Base-by-base conservation (phyloP, 2,329 filamentous ascomycete species). In the Hysterium pulicare region DNA sequence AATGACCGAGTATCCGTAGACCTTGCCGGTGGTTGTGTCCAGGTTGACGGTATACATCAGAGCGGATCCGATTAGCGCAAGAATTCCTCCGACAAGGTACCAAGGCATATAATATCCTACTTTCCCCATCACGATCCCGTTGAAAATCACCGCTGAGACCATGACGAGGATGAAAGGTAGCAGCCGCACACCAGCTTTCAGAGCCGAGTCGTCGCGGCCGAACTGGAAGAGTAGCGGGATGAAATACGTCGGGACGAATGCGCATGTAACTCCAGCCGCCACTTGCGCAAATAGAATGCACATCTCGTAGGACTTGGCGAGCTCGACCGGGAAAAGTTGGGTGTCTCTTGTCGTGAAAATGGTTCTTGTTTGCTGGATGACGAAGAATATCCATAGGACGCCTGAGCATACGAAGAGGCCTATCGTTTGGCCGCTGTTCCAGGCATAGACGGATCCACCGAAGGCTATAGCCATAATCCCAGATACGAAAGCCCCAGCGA, bases 381-480 rank as follows among this genome's bases (percentile, higher is more conserved):
- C 48, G 44, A 78, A 77, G 4, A 58, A 42, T 24, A 74, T 52
- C 20, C 71, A 59, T 0, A 71, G 47, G 0, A 75, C 56, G 1
- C 62, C 73, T 10, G 70, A 70, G 1, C 73, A 46, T 8, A 72
- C 62, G 57, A 74, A 77, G 2, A 73, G 57, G 0, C 59, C 64
- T 33, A 81, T 77, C 13, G 67, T 66, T 0, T 62, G 53, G 1
- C 61, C 67, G 6, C 62, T 66, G 40, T 63, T 52, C 77, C 77
- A 81, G 0, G 64, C 50, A 40, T 71, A 81, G 4, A 70, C 28
- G 1, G 62, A 58, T 1, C 78, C 78, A 7, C 74, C 77, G 33
- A 79, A 76, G 41, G 67, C 68, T 44, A 80, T 68, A 2, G 68
- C 75, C 58, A 82, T 69, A 20, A 75, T 61, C 23, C 74, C 49